Conservation (phyloP, 2,329 filamentous ascomycete genomes). For the Colletotrichum echinochloae region DNA sequence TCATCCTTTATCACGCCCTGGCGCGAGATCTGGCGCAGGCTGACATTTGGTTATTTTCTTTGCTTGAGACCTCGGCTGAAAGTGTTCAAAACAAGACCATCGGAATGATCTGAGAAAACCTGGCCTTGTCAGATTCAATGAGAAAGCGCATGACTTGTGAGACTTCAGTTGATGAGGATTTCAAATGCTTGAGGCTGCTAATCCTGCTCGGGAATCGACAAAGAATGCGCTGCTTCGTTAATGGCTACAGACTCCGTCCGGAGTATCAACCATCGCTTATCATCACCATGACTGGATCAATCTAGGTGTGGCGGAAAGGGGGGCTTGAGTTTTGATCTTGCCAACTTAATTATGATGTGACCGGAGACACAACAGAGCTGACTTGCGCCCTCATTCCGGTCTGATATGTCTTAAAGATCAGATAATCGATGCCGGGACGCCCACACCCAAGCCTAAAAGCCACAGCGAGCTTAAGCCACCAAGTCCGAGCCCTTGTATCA, state of each 20-base stretch:
- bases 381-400: too few relatives aligned
- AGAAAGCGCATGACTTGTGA: not conserved
- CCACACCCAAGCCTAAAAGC: not conserved
- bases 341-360: too few relatives aligned
- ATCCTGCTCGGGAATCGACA: too few relatives aligned
- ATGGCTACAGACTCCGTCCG: too few relatives aligned
- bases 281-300: too few relatives aligned
- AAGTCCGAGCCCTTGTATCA: slow-evolving; percentile 29
- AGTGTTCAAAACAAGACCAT: not conserved
- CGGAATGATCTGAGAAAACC: rapidly evolving
- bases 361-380: too few relatives aligned
- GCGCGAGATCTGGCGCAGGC: not conserved
- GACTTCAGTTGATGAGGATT: not conserved
- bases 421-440: too few relatives aligned
- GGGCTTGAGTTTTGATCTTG: too few relatives aligned
- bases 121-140: not conserved
- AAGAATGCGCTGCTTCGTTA: too few relatives aligned
- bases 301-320: too few relatives aligned
- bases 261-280: too few relatives aligned
- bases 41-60: not conserved
- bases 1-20: slow-evolving; percentile 4
- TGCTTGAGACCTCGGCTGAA: not conserved
- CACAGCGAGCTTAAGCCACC: slow-evolving; percentile 13
- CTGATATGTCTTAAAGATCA: not conserved
- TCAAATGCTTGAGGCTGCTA: not conserved